A percentile compares a stretch with the other conserved stretches of the same genome.
Evolutionary conservation across 2,329 filamentous ascomycete genomes (phyloP).

Genomic region (Alternaria dauci): DNA sequence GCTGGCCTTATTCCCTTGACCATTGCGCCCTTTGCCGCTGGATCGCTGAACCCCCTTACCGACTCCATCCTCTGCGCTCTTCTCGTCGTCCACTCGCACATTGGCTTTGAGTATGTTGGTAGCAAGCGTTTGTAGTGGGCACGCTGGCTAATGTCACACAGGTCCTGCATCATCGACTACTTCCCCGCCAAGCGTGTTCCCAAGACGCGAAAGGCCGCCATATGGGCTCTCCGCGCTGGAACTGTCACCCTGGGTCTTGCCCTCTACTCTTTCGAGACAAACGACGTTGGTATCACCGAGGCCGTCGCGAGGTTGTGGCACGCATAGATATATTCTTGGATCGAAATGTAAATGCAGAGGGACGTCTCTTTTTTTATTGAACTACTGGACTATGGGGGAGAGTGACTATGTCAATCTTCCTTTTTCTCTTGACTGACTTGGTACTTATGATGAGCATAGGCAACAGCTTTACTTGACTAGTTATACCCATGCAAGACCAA

Average conservation of each 20-base stretch:
- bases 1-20: constrained; percentile 85
- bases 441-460: too few species aligned
- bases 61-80: constrained; percentile 86
- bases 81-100: constrained; percentile 90
- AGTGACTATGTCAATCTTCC: too few species aligned
- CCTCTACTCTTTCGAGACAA: constrained; percentile 98
- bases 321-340: constrained; percentile 61
- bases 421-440: too few species aligned
- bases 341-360: constrained; percentile 15
- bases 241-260: constrained; percentile 86
- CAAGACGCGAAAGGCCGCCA: constrained; percentile 69
- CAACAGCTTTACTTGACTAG: too few species aligned
- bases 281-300: constrained; percentile 94
- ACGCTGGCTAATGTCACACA: constrained; percentile 39
- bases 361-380: neutral
- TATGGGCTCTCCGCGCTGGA: constrained; percentile 79
- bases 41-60: constrained; percentile 85
- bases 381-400: neutral
- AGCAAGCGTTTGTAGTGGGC: constrained; percentile 3
- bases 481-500: too few species aligned
- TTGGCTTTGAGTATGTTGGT: constrained; percentile 80
- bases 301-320: constrained; percentile 88
- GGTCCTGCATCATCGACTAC: constrained; percentile 86
- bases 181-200: constrained; percentile 77
- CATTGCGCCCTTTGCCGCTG: constrained; percentile 89